A percentile compares a stretch with the other conserved stretches of the same genome.
Evolutionary conservation across 768 basidiomycete species (phyloP).

Genomic region (Termitomyces sp.): DNA sequence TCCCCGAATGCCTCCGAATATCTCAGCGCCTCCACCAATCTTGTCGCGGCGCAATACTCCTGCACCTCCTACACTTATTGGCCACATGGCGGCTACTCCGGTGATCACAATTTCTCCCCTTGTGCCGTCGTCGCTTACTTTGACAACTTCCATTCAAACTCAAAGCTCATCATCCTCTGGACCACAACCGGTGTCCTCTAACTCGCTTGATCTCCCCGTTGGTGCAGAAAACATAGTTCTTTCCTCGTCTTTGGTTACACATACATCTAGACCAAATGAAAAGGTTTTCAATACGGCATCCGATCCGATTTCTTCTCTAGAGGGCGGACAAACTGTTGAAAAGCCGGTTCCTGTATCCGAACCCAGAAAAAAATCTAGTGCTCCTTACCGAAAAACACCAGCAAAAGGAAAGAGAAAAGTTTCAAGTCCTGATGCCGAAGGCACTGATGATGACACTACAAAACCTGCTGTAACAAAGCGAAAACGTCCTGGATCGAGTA

Average conservation of each 20-base stretch:
- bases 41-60: slow-evolving; percentile 6
- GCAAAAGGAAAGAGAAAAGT: slow-evolving; percentile 15
- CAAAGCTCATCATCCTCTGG: background rate
- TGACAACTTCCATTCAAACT: background rate
- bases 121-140: background rate
- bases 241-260: background rate
- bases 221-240: slow-evolving; percentile 7
- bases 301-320: background rate
- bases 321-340: background rate
- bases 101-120: background rate
- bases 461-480: slow-evolving; percentile 5
- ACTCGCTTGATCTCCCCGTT: background rate
- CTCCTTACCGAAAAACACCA: background rate
- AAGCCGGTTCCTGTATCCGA: background rate
- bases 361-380: slow-evolving; percentile 1
- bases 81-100: slow-evolving; percentile 1
- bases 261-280: background rate
- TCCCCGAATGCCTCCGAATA: background rate
- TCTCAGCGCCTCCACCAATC: background rate
- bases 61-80: slow-evolving; percentile 9
- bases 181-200: background rate
- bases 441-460: slow-evolving; percentile 10
- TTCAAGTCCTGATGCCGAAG: slow-evolving; percentile 10
- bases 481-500: slow-evolving; percentile 20
- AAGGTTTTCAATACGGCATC: background rate